Conservation (phyloP, 192 early-diverging fungal species). For the Geranomyces michiganensis region DNA sequence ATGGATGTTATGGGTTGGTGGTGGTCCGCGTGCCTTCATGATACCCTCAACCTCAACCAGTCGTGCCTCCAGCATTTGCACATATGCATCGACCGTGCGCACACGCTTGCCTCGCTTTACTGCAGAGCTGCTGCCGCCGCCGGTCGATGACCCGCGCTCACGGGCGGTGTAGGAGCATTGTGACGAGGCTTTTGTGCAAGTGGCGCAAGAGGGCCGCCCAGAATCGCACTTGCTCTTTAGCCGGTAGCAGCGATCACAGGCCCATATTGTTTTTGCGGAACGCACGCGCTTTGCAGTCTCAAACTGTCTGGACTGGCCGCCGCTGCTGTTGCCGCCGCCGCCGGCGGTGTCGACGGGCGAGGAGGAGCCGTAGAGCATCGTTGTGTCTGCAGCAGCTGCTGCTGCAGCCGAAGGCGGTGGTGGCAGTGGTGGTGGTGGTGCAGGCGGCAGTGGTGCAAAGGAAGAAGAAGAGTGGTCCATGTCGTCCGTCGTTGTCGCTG, state of each 20-base stretch:
- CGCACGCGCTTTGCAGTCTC: conserved; percentile 12
- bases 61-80: conserved; percentile 24
- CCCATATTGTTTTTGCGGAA: conserved; percentile 32
- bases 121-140: too few relatives aligned
- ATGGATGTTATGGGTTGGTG: too few relatives aligned
- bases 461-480: too few relatives aligned
- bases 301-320: neutral
- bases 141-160: conserved; percentile 19
- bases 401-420: too few relatives aligned
- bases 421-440: too few relatives aligned
- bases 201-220: conserved; percentile 24
- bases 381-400: too few relatives aligned
- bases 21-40: neutral
- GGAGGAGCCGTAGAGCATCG: neutral
- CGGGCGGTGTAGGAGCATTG: conserved; percentile 30
- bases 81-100: conserved; percentile 23
- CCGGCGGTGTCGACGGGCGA: neutral
- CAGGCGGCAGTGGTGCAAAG: too few relatives aligned
- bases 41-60: conserved; percentile 15
- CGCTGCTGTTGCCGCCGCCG: too few relatives aligned
- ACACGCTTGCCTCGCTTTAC: conserved; percentile 6
- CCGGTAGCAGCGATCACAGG: conserved; percentile 37
- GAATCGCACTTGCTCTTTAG: conserved; percentile 34
- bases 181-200: conserved; percentile 4
- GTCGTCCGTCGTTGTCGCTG: too few relatives aligned